Percentiles rank a stretch among this genome's conserved stretches.
Evolutionary conservation across 2,329 filamentous ascomycete genomes (phyloP).

Genomic region (Xylaria arbuscula): DNA sequence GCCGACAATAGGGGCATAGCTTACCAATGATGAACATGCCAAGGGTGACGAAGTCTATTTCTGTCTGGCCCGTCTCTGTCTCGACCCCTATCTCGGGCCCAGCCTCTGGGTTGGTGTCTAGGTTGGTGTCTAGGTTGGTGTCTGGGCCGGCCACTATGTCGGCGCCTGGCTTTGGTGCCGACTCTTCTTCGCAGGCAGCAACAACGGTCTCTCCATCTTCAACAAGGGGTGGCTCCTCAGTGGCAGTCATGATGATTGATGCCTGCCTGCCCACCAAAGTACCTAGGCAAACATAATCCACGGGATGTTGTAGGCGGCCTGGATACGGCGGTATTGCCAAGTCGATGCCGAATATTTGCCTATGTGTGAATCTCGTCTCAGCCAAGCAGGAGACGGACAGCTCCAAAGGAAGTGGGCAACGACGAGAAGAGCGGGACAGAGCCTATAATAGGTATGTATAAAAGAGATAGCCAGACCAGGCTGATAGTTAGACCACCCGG

Average conservation of each 20-base stretch:
- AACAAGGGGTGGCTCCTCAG: slow-evolving; percentile 6
- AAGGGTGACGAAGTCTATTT: slow-evolving; percentile 74
- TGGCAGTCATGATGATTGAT: slow-evolving; percentile 33
- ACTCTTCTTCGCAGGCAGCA: slow-evolving; percentile 29
- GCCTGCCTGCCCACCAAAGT: slow-evolving; percentile 12
- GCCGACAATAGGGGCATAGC: slow-evolving; percentile 41
- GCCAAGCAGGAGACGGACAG: too few relatives aligned
- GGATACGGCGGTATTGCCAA: slow-evolving; percentile 5
- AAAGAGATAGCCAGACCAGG: not conserved
- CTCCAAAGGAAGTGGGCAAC: not conserved
- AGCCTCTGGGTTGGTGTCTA: not conserved
- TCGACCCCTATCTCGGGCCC: slow-evolving; percentile 1
- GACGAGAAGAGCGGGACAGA: not conserved
- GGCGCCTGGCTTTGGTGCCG: not conserved
- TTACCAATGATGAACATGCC: slow-evolving; percentile 81
- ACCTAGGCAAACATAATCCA: slow-evolving; percentile 30
- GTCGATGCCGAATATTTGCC: not conserved
- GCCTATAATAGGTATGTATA: too few relatives aligned
- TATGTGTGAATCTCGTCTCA: not conserved
- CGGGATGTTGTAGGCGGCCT: not conserved
- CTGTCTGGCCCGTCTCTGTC: slow-evolving; percentile 48
- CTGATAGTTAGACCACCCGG: too few relatives aligned
- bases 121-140: too few relatives aligned
- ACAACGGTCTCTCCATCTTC: slow-evolving; percentile 9
- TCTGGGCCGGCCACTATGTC: not conserved